Evolutionary conservation across 345 rosid species (phyloP), one percentile per base, ranked within the genome.

Genomic region (Syzygium aqueum): DNA sequence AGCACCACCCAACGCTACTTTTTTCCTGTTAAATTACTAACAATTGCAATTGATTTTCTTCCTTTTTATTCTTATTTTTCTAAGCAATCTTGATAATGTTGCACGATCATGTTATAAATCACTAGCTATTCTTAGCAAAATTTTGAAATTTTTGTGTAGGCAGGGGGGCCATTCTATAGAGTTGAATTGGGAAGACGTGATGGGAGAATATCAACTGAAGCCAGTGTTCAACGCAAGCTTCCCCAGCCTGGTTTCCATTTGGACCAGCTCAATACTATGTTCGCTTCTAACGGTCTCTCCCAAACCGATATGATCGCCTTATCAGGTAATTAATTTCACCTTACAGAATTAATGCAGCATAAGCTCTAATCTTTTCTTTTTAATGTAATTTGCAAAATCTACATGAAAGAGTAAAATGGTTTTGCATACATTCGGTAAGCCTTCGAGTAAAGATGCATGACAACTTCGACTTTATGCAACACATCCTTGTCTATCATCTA

Each of bases 241-340:
- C 99, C 99, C 21, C 89, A 90, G 4, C 96, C 98, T 17, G 50
- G 84, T 15, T 94, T 93, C 85, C 94, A 90, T 27, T 89, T 97
- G 52, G 88, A 93, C 88, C 95, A 96, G 88, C 96, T 97, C 57
- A 96, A 93, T 83, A 15, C 91, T n/a, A 86, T 95, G 93, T 97
- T 97, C 85, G 87, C 90, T 77, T 63, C 87, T 8, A 93, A 92
- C 84, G 96, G 95, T 52, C 96, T 97, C 80, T 23, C 87, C 73
- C 99, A 96, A 85, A 93, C 96, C 22, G 98, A 97, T 50, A 92
- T 97, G 98, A 89, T 97, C 28, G 99, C 99, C 1, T 90, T 97
- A 49, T 97, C 99, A 87, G 99, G 99, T 96, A 90, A 16, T 9
- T 6, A 57, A 19, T 51, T 51, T 52, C 80, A 15, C 9, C 51